phyloP scores from a whole-genome alignment of 1,284 basidiomycete species.

The Trichosporon sp. region DNA sequence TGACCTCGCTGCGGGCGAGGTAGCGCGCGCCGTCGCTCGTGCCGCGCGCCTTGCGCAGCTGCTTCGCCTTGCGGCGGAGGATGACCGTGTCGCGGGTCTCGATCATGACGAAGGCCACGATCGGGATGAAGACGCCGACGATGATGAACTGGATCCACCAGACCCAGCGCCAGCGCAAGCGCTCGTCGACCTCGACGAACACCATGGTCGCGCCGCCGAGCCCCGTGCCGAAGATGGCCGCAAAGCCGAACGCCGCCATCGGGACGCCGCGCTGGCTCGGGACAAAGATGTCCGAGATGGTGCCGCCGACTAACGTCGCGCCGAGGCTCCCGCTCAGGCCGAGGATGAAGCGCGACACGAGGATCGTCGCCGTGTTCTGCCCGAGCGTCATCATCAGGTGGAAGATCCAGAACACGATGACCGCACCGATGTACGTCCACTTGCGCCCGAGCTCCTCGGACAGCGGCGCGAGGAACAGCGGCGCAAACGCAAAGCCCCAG shows the following conservation, averaged over 20 bases:
- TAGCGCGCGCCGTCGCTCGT: conserved; percentile 39
- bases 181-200: conserved; percentile 63
- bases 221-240: conserved; percentile 60
- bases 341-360: conserved; percentile 60
- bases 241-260: conserved; percentile 63
- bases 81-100: conserved; percentile 48
- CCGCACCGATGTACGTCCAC: conserved; percentile 62
- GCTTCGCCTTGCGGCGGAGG: conserved; percentile 35
- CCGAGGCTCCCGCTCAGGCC: conserved; percentile 63
- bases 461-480: conserved; percentile 66
- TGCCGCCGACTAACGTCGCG: conserved; percentile 71
- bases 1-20: conserved; percentile 46
- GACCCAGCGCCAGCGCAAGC: conserved; percentile 71
- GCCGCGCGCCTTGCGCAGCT: conserved; percentile 40
- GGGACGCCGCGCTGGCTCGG: conserved; percentile 54
- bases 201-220: conserved; percentile 63
- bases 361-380: conserved; percentile 64
- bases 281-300: conserved; percentile 62
- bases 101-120: conserved; percentile 36
- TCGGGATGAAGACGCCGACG: conserved; percentile 34
- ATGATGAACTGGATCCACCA: conserved; percentile 67
- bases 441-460: conserved; percentile 72
- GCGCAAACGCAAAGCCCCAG: conserved; percentile 51
- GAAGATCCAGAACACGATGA: conserved; percentile 59
- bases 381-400: conserved; percentile 46